Evolutionary conservation across 805 yeast genomes (phyloP), one percentile per base, ranked within the genome.

Genomic region (Pichia pseudocactophila): DNA sequence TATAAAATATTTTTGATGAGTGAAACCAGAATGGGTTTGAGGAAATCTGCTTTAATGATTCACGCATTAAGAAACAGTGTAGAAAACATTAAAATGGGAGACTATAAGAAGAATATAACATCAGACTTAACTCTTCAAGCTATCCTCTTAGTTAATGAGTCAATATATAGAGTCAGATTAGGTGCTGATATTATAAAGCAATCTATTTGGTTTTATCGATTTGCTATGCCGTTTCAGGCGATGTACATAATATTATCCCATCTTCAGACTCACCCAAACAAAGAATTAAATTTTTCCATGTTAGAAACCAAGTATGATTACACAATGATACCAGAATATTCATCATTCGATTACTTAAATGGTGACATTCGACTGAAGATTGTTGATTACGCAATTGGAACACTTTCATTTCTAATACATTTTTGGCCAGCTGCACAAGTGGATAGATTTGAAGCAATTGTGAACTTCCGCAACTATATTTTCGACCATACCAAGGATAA

Each of bases 221-320:
- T 43, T 34, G 43, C 55, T 13, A 50, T 53, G 16, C 57, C 57
- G 7, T 53, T 54, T 34, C 56, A 54, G 19, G 55, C 57, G 7
- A 44, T 54, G 49, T 51, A 42, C 13, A 46, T 54, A n/a, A 47
- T 53, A 1, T 35, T 54, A 11, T 44, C 49, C 12, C 57, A 54
- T 37, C 22, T 53, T 5, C 45, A 44, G 16, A 43, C 41, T 25
- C 43, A 34, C 18, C 55, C 57, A 2, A 17, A 37, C 7, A 17
- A 30, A 8, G 15, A 7, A 1, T 19, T 53, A 3, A 53, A 49
- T 34, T 47, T 52, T 28, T 34, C 45, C 4, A 39, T 31, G 17
- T 15, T 52, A 19, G 37, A 34, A 17, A 19, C 37, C 8, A 30
- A 30, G 20, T 40, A 28, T 13, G 51, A 52, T 15, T 52, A 44